Percentiles rank a stretch among this genome's conserved stretches.
Conservation (phyloP, 169 alveolate genomes). For the Eimeria praecox region DNA sequence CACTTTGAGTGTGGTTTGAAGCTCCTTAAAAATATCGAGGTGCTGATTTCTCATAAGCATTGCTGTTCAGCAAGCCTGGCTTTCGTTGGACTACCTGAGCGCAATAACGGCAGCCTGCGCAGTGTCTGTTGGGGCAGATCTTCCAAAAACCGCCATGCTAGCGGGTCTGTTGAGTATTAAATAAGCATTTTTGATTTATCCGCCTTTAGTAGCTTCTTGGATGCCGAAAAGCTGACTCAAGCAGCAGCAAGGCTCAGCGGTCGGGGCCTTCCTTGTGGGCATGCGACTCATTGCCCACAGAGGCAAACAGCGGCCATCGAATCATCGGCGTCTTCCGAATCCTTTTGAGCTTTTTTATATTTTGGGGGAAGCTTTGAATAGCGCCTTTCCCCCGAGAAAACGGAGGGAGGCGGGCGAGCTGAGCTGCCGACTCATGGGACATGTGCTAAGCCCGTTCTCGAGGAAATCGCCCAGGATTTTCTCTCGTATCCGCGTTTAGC, state of each 20-base stretch:
- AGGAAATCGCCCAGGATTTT: conserved; percentile 23
- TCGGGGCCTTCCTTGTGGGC: conserved; percentile 67
- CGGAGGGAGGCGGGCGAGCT: background rate
- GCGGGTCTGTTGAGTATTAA: conserved; percentile 25
- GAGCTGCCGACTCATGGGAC: conserved; percentile 57
- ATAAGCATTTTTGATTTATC: background rate
- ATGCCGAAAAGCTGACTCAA: background rate
- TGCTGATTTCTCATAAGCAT: background rate
- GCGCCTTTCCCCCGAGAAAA: background rate
- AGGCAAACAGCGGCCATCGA: conserved; percentile 14
- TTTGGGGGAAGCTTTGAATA: background rate
- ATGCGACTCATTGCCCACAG: conserved; percentile 60
- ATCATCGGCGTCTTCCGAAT: background rate
- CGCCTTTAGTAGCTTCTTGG: background rate
- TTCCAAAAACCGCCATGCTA: background rate
- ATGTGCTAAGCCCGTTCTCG: background rate
- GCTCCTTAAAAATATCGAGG: background rate
- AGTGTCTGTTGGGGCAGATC: conserved; percentile 36
- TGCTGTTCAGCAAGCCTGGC: background rate
- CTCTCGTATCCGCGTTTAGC: background rate
- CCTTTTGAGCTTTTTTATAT: background rate
- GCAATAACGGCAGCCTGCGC: background rate
- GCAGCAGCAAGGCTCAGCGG: conserved; percentile 28
- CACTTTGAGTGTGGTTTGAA: background rate
- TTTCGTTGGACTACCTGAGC: conserved; percentile 5